Percentiles rank a stretch among this genome's conserved stretches.
phyloP scores from a whole-genome alignment of 129 eudicot species.

The Apium graveolens region DNA sequence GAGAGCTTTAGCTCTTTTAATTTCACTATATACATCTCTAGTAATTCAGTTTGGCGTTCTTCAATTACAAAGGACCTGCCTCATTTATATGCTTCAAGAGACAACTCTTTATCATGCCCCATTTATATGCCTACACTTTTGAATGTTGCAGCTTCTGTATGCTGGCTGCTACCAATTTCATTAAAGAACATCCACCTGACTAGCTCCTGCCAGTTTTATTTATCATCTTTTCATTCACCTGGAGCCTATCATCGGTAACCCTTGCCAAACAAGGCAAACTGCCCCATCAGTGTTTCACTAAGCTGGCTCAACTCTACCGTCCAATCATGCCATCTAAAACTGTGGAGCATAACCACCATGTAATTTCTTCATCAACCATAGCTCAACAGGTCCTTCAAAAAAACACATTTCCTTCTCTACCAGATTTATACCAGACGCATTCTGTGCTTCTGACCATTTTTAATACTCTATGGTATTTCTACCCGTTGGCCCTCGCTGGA shows the following conservation, averaged over 20 bases:
- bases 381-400: constrained; percentile 22
- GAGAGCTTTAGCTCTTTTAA: too few species aligned
- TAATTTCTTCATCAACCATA: constrained; percentile 13
- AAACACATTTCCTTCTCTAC: constrained; percentile 17
- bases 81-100: too few species aligned
- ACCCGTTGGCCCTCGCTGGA: constrained; percentile 40
- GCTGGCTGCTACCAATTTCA: too few species aligned
- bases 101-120: too few species aligned
- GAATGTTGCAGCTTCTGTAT: too few species aligned
- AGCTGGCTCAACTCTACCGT: constrained; percentile 10
- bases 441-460: constrained; percentile 34
- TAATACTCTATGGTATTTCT: constrained; percentile 31
- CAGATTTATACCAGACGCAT: not conserved
- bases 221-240: too few species aligned
- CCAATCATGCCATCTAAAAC: constrained; percentile 21
- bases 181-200: too few species aligned
- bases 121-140: too few species aligned
- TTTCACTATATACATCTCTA: too few species aligned
- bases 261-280: constrained; percentile 14
- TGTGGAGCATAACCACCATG: constrained; percentile 16
- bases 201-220: too few species aligned
- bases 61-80: too few species aligned
- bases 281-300: constrained; percentile 19
- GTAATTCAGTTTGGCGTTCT: too few species aligned
- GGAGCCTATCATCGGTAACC: constrained; percentile 21